phyloP scores from a whole-genome alignment of 331 rosid species.

The Stylosanthes scabra region DNA sequence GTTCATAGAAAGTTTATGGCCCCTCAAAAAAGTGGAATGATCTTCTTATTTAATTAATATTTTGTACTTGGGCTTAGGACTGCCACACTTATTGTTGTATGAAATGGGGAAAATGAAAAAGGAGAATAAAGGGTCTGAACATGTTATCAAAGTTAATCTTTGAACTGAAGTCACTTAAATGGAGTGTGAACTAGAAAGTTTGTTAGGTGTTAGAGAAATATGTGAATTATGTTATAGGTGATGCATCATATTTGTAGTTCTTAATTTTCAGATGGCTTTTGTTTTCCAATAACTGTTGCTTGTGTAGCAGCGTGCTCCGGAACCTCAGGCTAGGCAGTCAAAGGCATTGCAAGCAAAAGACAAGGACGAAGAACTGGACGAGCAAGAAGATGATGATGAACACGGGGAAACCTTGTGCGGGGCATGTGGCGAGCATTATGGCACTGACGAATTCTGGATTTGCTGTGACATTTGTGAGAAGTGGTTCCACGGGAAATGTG shows the following conservation, averaged over 20 bases:
- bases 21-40: background rate
- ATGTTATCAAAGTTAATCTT: constrained; percentile 8
- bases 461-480: constrained; percentile 92
- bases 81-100: background rate
- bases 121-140: constrained; percentile 22
- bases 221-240: background rate
- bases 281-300: constrained; percentile 26
- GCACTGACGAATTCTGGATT: constrained; percentile 93
- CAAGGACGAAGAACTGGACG: constrained; percentile 74
- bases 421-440: constrained; percentile 86
- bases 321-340: constrained; percentile 56
- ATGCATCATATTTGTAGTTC: constrained; percentile 23
- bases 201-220: constrained; percentile 6
- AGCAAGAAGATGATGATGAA: constrained; percentile 87
- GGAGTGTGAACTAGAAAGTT: background rate
- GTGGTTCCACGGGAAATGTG: constrained; percentile 98
- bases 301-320: constrained; percentile 65
- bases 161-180: background rate
- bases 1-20: constrained; percentile 11
- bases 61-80: constrained; percentile 3
- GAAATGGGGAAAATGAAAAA: constrained; percentile 14
- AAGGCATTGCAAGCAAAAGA: constrained; percentile 60
- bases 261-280: constrained; percentile 21
- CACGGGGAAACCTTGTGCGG: constrained; percentile 92
- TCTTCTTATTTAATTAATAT: constrained; percentile 15